Evolutionary conservation across 2,329 filamentous ascomycete species (phyloP).

Genomic region (Chrysosporium keratinophilum): DNA sequence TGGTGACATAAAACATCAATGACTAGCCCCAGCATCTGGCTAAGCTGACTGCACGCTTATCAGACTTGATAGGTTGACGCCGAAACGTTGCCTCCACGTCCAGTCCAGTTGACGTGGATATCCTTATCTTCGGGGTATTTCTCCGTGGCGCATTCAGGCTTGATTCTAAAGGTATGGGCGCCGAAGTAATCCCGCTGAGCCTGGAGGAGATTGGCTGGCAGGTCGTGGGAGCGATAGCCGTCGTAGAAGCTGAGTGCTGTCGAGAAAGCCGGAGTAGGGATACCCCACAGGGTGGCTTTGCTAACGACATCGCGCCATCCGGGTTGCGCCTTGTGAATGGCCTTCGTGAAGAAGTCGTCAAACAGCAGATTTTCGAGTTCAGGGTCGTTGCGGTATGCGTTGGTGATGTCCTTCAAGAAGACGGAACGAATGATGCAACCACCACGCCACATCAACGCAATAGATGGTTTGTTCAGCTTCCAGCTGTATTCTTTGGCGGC

Average conservation of each 20-base stretch:
- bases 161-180: conserved; percentile 80
- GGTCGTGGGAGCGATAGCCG: conserved; percentile 91
- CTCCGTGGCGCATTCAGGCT: conserved; percentile 64
- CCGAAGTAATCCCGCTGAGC: conserved; percentile 99
- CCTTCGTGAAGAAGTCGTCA: conserved; percentile 99
- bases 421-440: conserved; percentile 99
- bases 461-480: conserved; percentile 99
- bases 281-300: conserved; percentile 87
- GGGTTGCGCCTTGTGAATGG: conserved; percentile 89
- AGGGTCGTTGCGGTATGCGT: conserved; percentile 86
- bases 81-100: conserved; percentile 91
- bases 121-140: conserved; percentile 79
- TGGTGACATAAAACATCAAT: not conserved
- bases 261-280: conserved; percentile 91
- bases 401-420: conserved; percentile 99
- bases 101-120: conserved; percentile 99
- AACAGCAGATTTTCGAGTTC: conserved; percentile 97
- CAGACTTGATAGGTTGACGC: conserved; percentile 97
- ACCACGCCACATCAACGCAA: conserved; percentile 99
- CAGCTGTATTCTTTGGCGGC: conserved; percentile 91
- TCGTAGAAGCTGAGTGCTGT: conserved; percentile 98
- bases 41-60: conserved; percentile 18
- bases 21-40: no score
- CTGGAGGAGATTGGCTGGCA: conserved; percentile 96
- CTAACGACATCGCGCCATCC: conserved; percentile 86